phyloP scores from a whole-genome alignment of 768 basidiomycete genomes.

The Suillus hirtellus region DNA sequence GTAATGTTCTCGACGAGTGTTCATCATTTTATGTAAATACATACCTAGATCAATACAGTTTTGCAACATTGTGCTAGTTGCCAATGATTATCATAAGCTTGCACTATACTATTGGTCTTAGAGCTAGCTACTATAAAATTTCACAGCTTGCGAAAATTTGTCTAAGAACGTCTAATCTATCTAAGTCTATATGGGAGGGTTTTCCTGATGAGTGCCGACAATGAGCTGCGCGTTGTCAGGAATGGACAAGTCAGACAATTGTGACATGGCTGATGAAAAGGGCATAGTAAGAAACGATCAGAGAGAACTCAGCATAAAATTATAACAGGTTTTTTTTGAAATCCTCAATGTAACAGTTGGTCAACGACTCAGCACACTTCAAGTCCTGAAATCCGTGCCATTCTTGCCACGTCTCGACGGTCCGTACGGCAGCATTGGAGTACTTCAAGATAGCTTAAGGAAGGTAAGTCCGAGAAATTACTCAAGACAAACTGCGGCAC shows the following conservation, averaged over 20 bases:
- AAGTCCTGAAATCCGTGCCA: not conserved
- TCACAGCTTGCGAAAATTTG: no score
- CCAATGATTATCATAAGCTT: no score
- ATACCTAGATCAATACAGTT: no score
- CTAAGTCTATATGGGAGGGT: no score
- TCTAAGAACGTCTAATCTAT: no score
- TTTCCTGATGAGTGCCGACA: no score
- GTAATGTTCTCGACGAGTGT: no score
- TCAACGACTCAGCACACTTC: not conserved
- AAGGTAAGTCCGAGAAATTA: not conserved
- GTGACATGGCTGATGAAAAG: not conserved
- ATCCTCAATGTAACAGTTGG: not conserved
- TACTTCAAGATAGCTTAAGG: not conserved
- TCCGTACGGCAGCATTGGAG: not conserved
- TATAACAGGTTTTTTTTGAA: not conserved
- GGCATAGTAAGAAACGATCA: not conserved
- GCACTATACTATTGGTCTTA: no score
- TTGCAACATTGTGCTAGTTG: no score
- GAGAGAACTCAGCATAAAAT: not conserved
- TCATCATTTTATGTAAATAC: no score
- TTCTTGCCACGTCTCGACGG: not conserved
- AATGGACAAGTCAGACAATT: not conserved
- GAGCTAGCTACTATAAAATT: no score
- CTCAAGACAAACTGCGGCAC: not conserved
- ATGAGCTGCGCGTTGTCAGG: not conserved